A percentile compares a stretch with the other conserved stretches of the same genome.
Evolutionary conservation across 2,329 filamentous ascomycete genomes (phyloP).

Genomic region (Fusarium neocosmosporiellum): DNA sequence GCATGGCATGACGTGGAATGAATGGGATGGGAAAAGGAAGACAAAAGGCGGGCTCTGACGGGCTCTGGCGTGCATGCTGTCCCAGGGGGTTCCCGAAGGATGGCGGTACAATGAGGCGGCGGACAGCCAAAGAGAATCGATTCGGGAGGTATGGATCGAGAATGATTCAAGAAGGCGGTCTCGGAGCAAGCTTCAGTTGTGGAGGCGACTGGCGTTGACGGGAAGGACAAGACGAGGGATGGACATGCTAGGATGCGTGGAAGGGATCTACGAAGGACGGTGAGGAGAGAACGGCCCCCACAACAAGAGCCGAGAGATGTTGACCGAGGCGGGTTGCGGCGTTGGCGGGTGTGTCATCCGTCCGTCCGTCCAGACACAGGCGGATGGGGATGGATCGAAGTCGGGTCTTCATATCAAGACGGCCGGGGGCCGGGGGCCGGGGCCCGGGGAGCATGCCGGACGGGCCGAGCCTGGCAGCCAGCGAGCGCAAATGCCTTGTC

Average conservation of each 20-base stretch:
- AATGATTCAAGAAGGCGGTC: slow-evolving; percentile 6
- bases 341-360: slow-evolving; percentile 16
- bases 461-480: slow-evolving; percentile 35
- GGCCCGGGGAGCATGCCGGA: slow-evolving; percentile 17
- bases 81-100: background rate
- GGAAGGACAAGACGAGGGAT: background rate
- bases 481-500: slow-evolving; percentile 6
- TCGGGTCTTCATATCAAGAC: slow-evolving; percentile 31
- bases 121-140: slow-evolving; percentile 28
- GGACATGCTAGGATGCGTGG: background rate
- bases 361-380: slow-evolving; percentile 18
- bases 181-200: slow-evolving; percentile 3
- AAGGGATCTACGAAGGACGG: background rate
- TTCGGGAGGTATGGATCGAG: slow-evolving; percentile 9
- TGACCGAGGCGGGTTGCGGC: slow-evolving; percentile 35
- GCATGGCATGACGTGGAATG: background rate
- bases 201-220: background rate
- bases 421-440: background rate
- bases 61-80: background rate
- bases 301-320: slow-evolving; percentile 31
- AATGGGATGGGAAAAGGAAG: background rate
- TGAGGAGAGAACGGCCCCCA: slow-evolving; percentile 19
- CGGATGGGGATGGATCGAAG: slow-evolving; percentile 16
- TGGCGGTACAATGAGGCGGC: background rate
- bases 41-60: background rate